Base-by-base conservation (phyloP, 192 early-diverging fungal species). In the Entomortierella chlamydospora region DNA sequence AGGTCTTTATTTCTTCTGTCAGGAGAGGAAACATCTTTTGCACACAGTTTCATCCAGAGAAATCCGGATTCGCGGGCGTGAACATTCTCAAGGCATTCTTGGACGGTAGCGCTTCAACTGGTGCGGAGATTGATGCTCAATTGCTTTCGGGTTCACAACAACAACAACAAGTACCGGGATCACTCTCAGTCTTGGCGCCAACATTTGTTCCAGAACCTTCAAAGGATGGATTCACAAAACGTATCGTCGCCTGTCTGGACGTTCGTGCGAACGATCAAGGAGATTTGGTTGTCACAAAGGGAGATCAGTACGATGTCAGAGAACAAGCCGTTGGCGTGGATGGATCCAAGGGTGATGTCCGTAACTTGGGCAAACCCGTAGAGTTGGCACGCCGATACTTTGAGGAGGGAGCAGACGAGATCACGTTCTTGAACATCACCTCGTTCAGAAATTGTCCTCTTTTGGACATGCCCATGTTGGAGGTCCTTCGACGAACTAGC, bases 41-140 rank as follows among this genome's bases (percentile, higher is more conserved):
- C 31, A 99, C 97, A 7, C 98, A 99, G 83, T 99, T 99, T 85
- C 98, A 99, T 73, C 98, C 98, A 9, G 98, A 99, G 82, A 99
- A 99, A 85, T 94, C 91, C 53, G 98, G 98, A 4, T 87, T 83
- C 30, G 93, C 97, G 2, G 98, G 98, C 18, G 73, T 98, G 30
- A 88, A 86, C 37, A 81, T 97, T 26, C 84, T 99, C 17, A 83
- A 87, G 55, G 87, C 94, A 2, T 99, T 99, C 79, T 88, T 98
- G 61, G 81, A 87, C 51, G 67, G 84, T 37, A 82, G 83, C 50
- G 80, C 57, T 12, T 72, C 51, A 42, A 66, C 1, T 17, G 74
- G 50, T 1, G 70, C 50, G 28, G 60, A 83, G 49, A 60, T 26
- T 0, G 70, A 66, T 62, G 33, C 52, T 47, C 45, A 47, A 0